A percentile compares a stretch with the other conserved stretches of the same genome.
These are phyloP conservation scores for Stachybotrys chartarum DNA, from an alignment of 2,329 filamentous ascomycete genomes.

Conservation along the genomic window DNA sequence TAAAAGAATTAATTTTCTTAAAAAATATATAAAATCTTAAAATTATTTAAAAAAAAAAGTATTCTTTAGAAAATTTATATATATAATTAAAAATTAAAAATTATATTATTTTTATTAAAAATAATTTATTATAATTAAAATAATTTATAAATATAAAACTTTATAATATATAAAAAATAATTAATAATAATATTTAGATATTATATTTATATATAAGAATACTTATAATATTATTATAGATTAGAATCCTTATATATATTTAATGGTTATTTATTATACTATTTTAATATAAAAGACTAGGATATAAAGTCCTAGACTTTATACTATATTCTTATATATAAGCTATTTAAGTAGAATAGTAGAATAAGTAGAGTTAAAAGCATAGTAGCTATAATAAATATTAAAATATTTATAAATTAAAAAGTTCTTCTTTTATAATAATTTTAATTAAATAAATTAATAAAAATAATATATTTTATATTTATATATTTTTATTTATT, in stretches of 20 bases:
- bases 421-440: background rate
- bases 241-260: too few species aligned
- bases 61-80: background rate
- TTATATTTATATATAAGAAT: background rate
- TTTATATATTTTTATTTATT: background rate
- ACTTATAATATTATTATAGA: background rate
- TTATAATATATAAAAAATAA: background rate
- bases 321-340: too few species aligned
- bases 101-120: background rate
- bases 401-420: background rate
- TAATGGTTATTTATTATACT: background rate
- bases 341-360: background rate
- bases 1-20: constrained; percentile 1
- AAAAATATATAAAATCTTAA: constrained; percentile 1
- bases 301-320: background rate
- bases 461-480: background rate
- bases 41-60: background rate
- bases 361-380: constrained; percentile 1
- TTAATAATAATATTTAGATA: background rate
- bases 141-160: background rate
- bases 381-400: constrained; percentile 1
- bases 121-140: background rate
- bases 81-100: background rate
- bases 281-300: background rate
- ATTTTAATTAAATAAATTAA: constrained; percentile 1